A percentile compares a stretch with the other conserved stretches of the same genome.
Evolutionary conservation across 164 flowering plant species (phyloP).

Genomic region (Echeveria elegans): DNA sequence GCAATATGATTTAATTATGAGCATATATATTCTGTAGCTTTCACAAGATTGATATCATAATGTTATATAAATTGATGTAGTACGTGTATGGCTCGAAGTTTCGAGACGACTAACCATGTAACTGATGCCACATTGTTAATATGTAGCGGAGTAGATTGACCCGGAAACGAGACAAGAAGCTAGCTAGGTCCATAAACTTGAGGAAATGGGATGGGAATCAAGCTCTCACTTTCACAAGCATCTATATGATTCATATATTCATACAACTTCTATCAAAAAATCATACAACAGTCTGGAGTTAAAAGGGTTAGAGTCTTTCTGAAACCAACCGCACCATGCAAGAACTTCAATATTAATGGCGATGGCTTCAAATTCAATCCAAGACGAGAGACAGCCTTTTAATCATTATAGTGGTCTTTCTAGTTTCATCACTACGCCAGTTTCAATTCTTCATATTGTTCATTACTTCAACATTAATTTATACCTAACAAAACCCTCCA

Average conservation of each 20-base stretch:
- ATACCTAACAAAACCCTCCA: too few relatives aligned
- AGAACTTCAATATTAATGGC: background rate
- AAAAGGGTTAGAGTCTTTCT: background rate
- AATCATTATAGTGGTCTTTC: background rate
- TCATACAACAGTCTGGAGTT: background rate
- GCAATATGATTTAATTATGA: background rate
- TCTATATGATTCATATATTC: background rate
- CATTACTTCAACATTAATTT: too few relatives aligned
- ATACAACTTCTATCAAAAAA: background rate
- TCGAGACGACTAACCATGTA: background rate
- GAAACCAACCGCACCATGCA: slow-evolving; percentile 5
- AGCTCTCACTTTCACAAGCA: background rate
- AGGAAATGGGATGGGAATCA: too few relatives aligned
- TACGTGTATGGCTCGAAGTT: background rate
- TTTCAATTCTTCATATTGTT: background rate
- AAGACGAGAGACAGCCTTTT: background rate
- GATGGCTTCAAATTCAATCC: background rate
- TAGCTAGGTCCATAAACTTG: background rate
- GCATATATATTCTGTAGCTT: background rate
- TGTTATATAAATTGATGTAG: background rate
- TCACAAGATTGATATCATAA: background rate
- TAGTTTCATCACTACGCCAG: background rate
- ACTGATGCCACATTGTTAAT: background rate
- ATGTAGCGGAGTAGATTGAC: background rate
- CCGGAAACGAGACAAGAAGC: background rate